phyloP scores from a whole-genome alignment of 257 asterid genomes.

The Verbascum thapsus region DNA sequence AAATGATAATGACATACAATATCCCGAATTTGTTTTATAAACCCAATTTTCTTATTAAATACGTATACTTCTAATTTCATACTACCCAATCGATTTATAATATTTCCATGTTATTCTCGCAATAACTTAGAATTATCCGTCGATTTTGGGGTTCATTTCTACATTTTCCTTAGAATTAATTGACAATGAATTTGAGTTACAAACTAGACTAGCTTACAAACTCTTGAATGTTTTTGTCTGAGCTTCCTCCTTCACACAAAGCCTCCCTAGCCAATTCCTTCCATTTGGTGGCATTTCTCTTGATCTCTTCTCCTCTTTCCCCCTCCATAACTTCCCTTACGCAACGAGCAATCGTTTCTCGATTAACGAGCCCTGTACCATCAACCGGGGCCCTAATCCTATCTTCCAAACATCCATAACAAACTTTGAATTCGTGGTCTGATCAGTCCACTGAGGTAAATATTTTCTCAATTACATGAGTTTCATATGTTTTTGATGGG shows the following conservation, averaged over 20 bases:
- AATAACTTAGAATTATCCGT: no score
- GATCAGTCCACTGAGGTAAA: constrained; percentile 37
- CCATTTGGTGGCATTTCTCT: constrained; percentile 28
- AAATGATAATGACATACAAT: no score
- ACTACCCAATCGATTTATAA: no score
- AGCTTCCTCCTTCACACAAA: constrained; percentile 31
- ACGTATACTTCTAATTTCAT: no score
- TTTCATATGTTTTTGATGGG: no score
- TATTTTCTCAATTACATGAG: no score
- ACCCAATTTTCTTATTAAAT: no score
- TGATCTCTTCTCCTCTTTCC: constrained; percentile 23
- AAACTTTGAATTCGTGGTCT: constrained; percentile 36
- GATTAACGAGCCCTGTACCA: constrained; percentile 23
- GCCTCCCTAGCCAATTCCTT: constrained; percentile 26
- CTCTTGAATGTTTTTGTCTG: constrained; percentile 36
- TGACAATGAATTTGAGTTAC: no score
- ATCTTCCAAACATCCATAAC: constrained; percentile 34
- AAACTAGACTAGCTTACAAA: background rate
- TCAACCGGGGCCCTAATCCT: constrained; percentile 31
- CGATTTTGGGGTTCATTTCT: no score
- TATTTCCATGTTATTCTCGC: no score
- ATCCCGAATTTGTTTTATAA: no score
- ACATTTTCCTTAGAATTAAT: no score
- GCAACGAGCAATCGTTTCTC: constrained; percentile 21
- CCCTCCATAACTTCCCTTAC: constrained; percentile 27